Percentiles rank a stretch among this genome's conserved stretches.
Evolutionary conservation across 1,139 yeast genomes (phyloP).

Genomic region (Pichia cactophila): DNA sequence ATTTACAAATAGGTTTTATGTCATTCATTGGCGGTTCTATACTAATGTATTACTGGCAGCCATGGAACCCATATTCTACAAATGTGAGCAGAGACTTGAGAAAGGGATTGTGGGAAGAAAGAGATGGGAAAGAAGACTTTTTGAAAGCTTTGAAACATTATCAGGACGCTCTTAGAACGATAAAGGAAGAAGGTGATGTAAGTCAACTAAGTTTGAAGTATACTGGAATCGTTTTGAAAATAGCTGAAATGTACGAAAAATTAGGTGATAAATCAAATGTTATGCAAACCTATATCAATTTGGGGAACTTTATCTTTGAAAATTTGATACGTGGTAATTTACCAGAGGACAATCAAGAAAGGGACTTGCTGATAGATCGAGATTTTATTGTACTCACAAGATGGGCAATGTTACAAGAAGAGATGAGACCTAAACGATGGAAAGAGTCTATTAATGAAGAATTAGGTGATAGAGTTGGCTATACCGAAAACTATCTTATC

Average conservation of each 20-base stretch:
- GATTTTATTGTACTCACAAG: conserved; percentile 25
- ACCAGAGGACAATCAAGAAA: conserved; percentile 15
- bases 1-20: conserved; percentile 10
- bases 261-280: conserved; percentile 21
- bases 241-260: conserved; percentile 68
- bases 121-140: conserved; percentile 56
- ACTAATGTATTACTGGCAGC: conserved; percentile 28
- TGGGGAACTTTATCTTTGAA: conserved; percentile 23
- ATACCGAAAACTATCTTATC: conserved; percentile 19
- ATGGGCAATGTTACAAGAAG: conserved; percentile 18
- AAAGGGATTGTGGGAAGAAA: conserved; percentile 79
- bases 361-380: conserved; percentile 22
- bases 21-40: conserved; percentile 15
- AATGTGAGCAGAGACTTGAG: conserved; percentile 62
- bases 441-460: conserved; percentile 11
- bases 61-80: conserved; percentile 28
- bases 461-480: conserved; percentile 20
- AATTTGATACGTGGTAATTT: conserved; percentile 21
- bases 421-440: conserved; percentile 9
- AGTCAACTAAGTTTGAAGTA: conserved; percentile 58
- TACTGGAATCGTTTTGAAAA: conserved; percentile 79
- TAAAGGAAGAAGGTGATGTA: conserved; percentile 37
- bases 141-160: conserved; percentile 63
- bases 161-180: conserved; percentile 42
- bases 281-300: conserved; percentile 17